Evolutionary conservation across 495 filamentous ascomycete species (phyloP).

Genomic region (Delitschia confertaspora): DNA sequence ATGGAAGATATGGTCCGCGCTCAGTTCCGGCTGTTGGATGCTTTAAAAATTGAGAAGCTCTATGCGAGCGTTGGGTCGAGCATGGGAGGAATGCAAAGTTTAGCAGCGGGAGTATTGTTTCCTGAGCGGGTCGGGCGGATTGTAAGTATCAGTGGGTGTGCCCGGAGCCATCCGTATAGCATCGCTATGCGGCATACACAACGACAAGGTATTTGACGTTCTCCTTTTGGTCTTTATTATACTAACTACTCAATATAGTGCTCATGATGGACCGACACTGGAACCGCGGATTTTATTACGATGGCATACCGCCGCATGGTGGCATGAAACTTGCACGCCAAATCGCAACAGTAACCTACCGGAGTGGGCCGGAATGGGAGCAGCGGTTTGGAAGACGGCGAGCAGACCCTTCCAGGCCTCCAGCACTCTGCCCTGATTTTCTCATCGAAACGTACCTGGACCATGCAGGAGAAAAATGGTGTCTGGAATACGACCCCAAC

Average conservation of each 20-base stretch:
- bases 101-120: slow-evolving; percentile 83
- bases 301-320: slow-evolving; percentile 75
- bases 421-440: slow-evolving; percentile 92
- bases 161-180: slow-evolving; percentile 91
- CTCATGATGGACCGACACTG: slow-evolving; percentile 98
- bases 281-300: slow-evolving; percentile 96
- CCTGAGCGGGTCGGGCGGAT: slow-evolving; percentile 70
- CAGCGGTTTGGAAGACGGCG: slow-evolving; percentile 81
- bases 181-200: slow-evolving; percentile 99
- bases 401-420: slow-evolving; percentile 76
- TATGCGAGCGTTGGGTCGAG: slow-evolving; percentile 91
- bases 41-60: slow-evolving; percentile 65
- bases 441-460: slow-evolving; percentile 98
- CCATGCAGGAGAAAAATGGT: slow-evolving; percentile 98
- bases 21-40: slow-evolving; percentile 83
- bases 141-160: slow-evolving; percentile 87
- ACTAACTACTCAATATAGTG: slow-evolving; percentile 39
- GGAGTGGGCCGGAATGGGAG: slow-evolving; percentile 96
- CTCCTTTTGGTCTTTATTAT: neutral
- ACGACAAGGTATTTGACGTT: slow-evolving; percentile 49
- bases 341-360: slow-evolving; percentile 96
- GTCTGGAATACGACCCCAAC: slow-evolving; percentile 95
- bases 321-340: slow-evolving; percentile 98
- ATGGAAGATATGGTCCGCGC: slow-evolving; percentile 96
- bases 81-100: slow-evolving; percentile 98